Base-by-base conservation (phyloP, 1,284 basidiomycete genomes). In the Ustilago shanxiensis region DNA sequence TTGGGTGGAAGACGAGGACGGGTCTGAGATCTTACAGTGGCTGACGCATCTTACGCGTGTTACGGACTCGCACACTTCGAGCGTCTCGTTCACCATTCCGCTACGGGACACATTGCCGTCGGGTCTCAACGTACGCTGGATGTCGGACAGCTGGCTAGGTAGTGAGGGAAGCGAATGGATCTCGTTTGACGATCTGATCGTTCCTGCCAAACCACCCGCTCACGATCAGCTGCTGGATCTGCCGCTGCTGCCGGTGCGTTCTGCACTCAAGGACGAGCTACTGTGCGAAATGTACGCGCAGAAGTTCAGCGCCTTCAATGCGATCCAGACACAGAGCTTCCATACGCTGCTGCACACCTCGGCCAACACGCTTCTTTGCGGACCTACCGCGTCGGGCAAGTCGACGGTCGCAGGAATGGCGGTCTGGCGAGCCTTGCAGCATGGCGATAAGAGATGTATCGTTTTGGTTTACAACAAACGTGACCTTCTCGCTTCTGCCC, bases 101-200 rank as follows among this genome's bases (percentile, higher is more conserved):
- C 87, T 94, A 54, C 20, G 47, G 16, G 77, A 66, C 28, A 51
- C 47, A 24, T 54, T 59, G 55, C 79, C 63, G 24, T 73, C 60
- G 4, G 66, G 70, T 0, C 59, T 73, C 35, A 77, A 61, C 9
- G 54, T 98, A 57, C 91, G 93, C 28, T 92, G 92, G 74, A 90
- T 95, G 49, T 98, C 95, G 1, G 95, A 98, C 86, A 90, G 91
- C 73, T 99, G 98, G 98, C 89, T 98, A 70, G 95, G 95, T 10
- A 93, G 95, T 8, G 95, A 98, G 79, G 91, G 93, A 63, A 90
- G 92, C 76, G 83, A 92, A 5, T 77, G 83, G 13, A 88, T 98
- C 37, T 85, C 90, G 0, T 87, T 98, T 37, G 90, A 91, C 11
- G 88, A 89, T 18, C 87, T 98, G 13, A 87, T 90, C 60, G 95